phyloP scores from a whole-genome alignment of 352 stramenopile species.

The Pythium brassicae region DNA sequence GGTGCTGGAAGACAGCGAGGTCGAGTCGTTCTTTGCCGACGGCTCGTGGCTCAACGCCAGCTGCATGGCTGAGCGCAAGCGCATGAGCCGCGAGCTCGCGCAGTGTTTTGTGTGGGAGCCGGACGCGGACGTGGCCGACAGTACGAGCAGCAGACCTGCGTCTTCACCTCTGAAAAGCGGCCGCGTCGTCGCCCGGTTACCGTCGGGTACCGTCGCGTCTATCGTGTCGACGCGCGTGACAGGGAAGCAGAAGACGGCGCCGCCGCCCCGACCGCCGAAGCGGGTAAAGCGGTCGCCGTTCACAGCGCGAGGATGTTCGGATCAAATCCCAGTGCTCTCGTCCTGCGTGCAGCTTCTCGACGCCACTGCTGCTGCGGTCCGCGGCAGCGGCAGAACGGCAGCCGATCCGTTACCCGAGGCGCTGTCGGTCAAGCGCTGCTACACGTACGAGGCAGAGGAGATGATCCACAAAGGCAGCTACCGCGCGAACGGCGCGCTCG shows the following conservation, averaged over 20 bases:
- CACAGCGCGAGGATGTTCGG: conserved; percentile 13
- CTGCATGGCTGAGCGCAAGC: conserved; percentile 7
- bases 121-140: background rate
- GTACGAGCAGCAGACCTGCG: background rate
- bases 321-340: conserved; percentile 13
- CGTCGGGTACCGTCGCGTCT: conserved; percentile 20
- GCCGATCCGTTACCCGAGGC: background rate
- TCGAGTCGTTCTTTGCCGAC: conserved; percentile 44
- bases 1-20: conserved; percentile 34
- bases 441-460: conserved; percentile 55
- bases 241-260: conserved; percentile 8
- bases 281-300: conserved; percentile 25
- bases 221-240: conserved; percentile 7
- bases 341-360: conserved; percentile 52
- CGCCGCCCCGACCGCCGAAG: background rate
- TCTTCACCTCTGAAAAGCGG: conserved; percentile 1
- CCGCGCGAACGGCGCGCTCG: conserved; percentile 44
- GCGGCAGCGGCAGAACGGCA: conserved; percentile 2
- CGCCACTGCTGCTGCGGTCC: background rate
- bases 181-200: conserved; percentile 26
- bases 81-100: conserved; percentile 24
- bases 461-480: conserved; percentile 56
- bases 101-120: conserved; percentile 30
- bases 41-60: conserved; percentile 31
- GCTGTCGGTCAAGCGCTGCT: conserved; percentile 16